Base-by-base conservation (phyloP, 2,329 filamentous ascomycete genomes). In the Apiospora malaysiana region DNA sequence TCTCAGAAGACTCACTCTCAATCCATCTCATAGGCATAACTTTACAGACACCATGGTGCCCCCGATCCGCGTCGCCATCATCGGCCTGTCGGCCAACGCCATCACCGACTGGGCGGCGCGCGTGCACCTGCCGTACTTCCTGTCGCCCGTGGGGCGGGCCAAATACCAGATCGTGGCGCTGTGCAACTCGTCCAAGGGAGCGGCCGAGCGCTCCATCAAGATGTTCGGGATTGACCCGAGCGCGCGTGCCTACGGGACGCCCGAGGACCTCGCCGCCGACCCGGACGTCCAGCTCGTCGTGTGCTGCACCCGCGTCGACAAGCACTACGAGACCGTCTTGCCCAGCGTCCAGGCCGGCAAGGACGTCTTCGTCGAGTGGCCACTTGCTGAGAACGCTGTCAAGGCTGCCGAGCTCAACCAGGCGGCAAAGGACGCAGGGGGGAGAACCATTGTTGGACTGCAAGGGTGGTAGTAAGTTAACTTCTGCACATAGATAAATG, bases 51-150 rank as follows among this genome's bases (percentile, higher is more conserved):
- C 12, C 42, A 45, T 45, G 42, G 42, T 45, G 10, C 42, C 85
- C 46, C 85, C 84, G 12, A 88, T 89, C 70, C 85, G 86, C 68
- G 79, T 86, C 23, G 89, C 84, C 59, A 81, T 90, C 23, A 82
- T 89, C 70, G 89, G 88, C 68, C 86, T 90, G 68, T 89, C 86
- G 1, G 78, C 84, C 69, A 80, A 81, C 2, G 83, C 85, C 69
- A 81, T 81, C 27, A 83, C 82, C 7, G 83, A 84, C 0, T 91
- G 89, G 89, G 88, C 88, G 2, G 80, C 79, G 45, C 74, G 73
- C 40, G 87, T 87, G 2, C 89, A 91, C 75, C 83, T 90, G 0
- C 88, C 89, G 0, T 90, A 90, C 75, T 84, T 91, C 2, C 78
- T 84, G 51, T 85, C 85, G 0, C 78, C 83, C 0, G 79, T 76